These are phyloP conservation scores for Dothideomycetes sp. DNA, from an alignment of 2,329 filamentous ascomycete genomes.

Conservation along the genomic window DNA sequence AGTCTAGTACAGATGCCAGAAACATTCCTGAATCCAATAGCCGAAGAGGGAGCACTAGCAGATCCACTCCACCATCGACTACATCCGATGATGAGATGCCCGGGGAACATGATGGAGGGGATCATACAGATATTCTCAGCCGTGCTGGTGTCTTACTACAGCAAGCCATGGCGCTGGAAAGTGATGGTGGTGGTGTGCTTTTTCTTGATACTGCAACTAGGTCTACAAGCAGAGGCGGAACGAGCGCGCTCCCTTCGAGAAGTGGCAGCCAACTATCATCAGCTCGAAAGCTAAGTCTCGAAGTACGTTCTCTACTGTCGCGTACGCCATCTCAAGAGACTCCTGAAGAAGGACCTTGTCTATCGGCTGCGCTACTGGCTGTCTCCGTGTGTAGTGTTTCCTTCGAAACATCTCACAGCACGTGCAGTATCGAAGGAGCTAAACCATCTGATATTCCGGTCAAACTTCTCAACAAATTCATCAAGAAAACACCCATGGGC, in stretches of 20 bases:
- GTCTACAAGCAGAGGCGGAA: neutral
- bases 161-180: neutral
- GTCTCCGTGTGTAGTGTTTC: neutral
- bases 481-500: slow-evolving; percentile 3
- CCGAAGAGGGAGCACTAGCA: neutral
- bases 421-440: neutral
- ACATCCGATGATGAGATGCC: slow-evolving; percentile 9
- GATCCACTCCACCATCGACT: no score
- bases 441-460: slow-evolving; percentile 2
- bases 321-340: no score
- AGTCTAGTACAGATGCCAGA: no score
- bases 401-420: neutral
- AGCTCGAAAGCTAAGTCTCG: no score
- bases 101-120: neutral
- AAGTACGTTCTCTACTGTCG: no score
- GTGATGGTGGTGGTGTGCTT: slow-evolving; percentile 1
- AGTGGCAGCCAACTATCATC: neutral
- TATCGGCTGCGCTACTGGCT: slow-evolving; percentile 4
- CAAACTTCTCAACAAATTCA: slow-evolving; percentile 1
- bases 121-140: slow-evolving; percentile 3
- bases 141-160: slow-evolving; percentile 1
- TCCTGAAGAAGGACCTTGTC: no score
- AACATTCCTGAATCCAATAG: no score
- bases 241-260: neutral
- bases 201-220: slow-evolving; percentile 5